Conservation (phyloP, 2,329 filamentous ascomycete species). For the Dactylellina leptospora region DNA sequence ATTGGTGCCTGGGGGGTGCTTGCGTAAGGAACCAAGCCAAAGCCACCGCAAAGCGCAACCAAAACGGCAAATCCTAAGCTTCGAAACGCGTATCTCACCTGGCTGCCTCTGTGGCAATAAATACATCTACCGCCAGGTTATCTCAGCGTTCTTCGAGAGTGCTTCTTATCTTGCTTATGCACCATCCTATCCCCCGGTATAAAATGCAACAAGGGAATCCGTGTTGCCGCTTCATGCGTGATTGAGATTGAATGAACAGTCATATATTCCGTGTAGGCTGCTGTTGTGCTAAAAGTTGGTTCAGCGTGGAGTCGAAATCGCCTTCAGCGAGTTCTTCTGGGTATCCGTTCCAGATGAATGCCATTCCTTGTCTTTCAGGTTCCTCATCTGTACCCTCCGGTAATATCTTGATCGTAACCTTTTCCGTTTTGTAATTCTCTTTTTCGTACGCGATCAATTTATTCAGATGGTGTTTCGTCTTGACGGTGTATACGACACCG, state of each 20-base stretch:
- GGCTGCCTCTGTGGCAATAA: conserved; percentile 26
- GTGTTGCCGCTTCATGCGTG: conserved; percentile 5
- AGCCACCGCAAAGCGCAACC: conserved; percentile 5
- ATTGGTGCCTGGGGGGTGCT: conserved; percentile 36
- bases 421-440: background rate
- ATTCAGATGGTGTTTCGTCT: background rate
- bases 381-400: conserved; percentile 3
- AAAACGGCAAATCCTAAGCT: conserved; percentile 31
- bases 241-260: background rate
- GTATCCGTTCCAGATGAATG: conserved; percentile 15
- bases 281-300: background rate
- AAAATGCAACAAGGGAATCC: conserved; percentile 28
- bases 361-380: background rate
- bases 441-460: conserved; percentile 6
- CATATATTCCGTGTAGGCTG: too few species aligned
- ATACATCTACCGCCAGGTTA: too few species aligned
- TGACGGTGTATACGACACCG: conserved; percentile 2
- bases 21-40: conserved; percentile 32
- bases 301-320: background rate
- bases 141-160: too few species aligned
- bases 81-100: conserved; percentile 17
- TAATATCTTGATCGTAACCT: background rate
- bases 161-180: conserved; percentile 6
- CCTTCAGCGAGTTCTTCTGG: conserved; percentile 10
- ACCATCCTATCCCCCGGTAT: conserved; percentile 19